These are phyloP conservation scores for Ceratocystis cubensis DNA, from an alignment of 2,329 filamentous ascomycete genomes.

Conservation along the genomic window DNA sequence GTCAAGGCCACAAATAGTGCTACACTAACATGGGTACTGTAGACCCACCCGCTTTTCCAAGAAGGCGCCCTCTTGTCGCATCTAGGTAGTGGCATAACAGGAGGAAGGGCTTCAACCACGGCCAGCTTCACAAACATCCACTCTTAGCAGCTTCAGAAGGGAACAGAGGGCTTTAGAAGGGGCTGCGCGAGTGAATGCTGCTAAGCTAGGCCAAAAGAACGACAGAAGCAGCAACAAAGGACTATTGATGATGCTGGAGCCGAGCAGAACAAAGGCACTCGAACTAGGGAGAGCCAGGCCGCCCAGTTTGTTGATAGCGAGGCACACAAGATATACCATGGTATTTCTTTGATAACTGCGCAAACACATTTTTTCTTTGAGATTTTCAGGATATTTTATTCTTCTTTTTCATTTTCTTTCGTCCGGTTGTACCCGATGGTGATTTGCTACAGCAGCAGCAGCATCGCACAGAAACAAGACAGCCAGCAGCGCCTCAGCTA, in stretches of 20 bases:
- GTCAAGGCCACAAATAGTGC: not conserved
- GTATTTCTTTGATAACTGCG: too few relatives aligned
- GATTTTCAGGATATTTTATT: not conserved
- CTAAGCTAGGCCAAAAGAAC: too few relatives aligned
- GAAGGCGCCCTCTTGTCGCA: slow-evolving; percentile 5
- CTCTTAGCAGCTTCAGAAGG: slow-evolving; percentile 13
- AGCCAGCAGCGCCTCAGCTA: too few relatives aligned
- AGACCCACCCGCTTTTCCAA: not conserved
- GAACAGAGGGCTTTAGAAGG: too few relatives aligned
- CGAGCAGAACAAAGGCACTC: too few relatives aligned
- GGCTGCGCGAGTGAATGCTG: too few relatives aligned
- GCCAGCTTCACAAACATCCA: slow-evolving; percentile 5
- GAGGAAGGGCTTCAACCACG: slow-evolving; percentile 1
- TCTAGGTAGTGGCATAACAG: slow-evolving; percentile 17
- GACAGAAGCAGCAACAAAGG: too few relatives aligned
- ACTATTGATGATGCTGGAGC: too few relatives aligned
- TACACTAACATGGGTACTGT: too few relatives aligned
- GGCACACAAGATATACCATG: not conserved
- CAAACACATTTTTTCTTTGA: too few relatives aligned
- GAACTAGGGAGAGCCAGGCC: too few relatives aligned
- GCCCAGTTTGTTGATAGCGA: not conserved
- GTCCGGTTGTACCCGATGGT: not conserved
- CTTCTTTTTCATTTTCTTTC: not conserved
- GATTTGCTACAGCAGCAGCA: not conserved
- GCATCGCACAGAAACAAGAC: not conserved